Evolutionary conservation across 1,139 yeast genomes (phyloP).

Genomic region (Magnusiomyces clavatus): DNA sequence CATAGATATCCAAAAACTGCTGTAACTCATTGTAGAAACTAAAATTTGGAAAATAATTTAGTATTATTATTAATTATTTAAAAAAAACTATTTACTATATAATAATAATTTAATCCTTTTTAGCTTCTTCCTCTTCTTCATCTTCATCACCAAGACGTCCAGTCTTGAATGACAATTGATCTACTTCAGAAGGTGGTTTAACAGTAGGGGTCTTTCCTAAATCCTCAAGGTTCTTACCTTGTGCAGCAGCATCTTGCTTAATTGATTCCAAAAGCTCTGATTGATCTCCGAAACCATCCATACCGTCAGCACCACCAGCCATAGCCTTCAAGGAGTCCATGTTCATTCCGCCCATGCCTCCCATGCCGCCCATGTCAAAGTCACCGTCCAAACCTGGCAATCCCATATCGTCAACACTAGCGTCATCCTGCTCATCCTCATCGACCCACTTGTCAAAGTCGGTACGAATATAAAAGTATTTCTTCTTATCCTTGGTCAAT

Average conservation of each 20-base stretch:
- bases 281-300: constrained; percentile 22
- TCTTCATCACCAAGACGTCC: constrained; percentile 2
- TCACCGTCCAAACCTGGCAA: constrained; percentile 31
- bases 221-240: constrained; percentile 13
- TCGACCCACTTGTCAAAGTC: constrained; percentile 98
- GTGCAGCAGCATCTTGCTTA: constrained; percentile 12
- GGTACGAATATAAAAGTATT: constrained; percentile 71
- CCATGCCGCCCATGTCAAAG: constrained; percentile 20
- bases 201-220: constrained; percentile 11
- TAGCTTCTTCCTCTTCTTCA: background rate
- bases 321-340: constrained; percentile 22
- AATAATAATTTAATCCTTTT: background rate
- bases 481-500: constrained; percentile 66
- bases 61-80: too few species aligned
- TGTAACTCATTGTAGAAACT: too few species aligned
- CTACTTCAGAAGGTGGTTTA: constrained; percentile 13
- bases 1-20: too few species aligned
- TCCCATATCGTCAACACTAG: constrained; percentile 33
- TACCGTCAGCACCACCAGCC: constrained; percentile 23
- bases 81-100: background rate
- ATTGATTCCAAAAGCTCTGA: constrained; percentile 13
- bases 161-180: constrained; percentile 18
- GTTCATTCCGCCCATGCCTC: constrained; percentile 16
- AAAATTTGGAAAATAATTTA: too few species aligned
- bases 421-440: constrained; percentile 78